A percentile compares a stretch with the other conserved stretches of the same genome.
Conservation (phyloP, 495 filamentous ascomycete genomes). For the Wilcoxina mikolae region DNA sequence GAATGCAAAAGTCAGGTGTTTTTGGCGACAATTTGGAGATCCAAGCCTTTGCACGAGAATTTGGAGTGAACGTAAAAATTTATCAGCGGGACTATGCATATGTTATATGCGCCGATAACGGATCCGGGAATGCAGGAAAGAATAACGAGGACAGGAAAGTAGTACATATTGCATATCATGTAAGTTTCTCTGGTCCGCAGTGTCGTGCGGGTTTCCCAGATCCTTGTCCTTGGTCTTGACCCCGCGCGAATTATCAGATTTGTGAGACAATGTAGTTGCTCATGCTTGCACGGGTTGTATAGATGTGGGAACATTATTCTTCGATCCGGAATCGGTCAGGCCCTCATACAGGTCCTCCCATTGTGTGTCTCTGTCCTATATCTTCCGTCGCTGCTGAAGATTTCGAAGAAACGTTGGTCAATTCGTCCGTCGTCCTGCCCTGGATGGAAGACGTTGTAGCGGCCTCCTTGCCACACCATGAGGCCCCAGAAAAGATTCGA, state of each 20-base stretch:
- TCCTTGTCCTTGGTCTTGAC: neutral
- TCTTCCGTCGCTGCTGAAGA: conserved; percentile 12
- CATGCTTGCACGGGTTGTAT: conserved; percentile 3
- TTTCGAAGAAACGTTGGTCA: conserved; percentile 30
- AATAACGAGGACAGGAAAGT: conserved; percentile 19
- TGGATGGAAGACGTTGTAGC: conserved; percentile 51
- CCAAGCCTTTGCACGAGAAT: conserved; percentile 49
- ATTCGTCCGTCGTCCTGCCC: conserved; percentile 33
- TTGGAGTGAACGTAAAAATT: conserved; percentile 48
- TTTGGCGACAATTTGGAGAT: conserved; percentile 65
- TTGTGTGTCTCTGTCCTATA: conserved; percentile 27
- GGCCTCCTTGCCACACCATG: conserved; percentile 42
- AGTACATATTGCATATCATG: conserved; percentile 58
- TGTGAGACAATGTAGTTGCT: neutral
- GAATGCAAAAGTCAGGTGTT: conserved; percentile 46
- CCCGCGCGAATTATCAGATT: conserved; percentile 12
- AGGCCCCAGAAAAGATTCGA: conserved; percentile 40
- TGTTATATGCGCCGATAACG: conserved; percentile 28
- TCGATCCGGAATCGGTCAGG: conserved; percentile 51
- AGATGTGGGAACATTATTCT: conserved; percentile 61
- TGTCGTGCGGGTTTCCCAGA: too few species aligned
- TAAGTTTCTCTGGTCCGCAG: conserved; percentile 37
- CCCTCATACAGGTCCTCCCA: conserved; percentile 43
- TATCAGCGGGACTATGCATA: conserved; percentile 38
- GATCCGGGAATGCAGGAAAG: neutral